Conservation (phyloP, 768 basidiomycete genomes). For the Clavulina sp. region DNA sequence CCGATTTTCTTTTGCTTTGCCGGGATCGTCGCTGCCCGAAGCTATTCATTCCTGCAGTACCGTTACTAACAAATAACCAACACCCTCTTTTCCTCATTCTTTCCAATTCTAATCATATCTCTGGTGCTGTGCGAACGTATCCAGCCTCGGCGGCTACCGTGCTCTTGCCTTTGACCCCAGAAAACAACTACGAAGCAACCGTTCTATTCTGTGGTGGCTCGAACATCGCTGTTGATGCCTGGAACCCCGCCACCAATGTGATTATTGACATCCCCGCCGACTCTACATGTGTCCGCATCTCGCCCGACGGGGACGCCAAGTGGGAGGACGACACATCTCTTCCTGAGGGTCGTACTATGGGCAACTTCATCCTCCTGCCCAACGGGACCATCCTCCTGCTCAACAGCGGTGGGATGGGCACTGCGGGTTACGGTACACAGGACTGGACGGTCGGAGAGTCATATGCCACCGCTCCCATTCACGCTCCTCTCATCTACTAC, state of each 20-base stretch:
- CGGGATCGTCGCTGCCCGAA: too few relatives aligned
- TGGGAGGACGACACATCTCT: conserved; percentile 60
- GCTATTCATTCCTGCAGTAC: too few relatives aligned
- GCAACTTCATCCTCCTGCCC: conserved; percentile 51
- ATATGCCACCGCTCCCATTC: conserved; percentile 47
- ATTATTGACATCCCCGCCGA: conserved; percentile 61
- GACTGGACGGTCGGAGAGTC: conserved; percentile 34
- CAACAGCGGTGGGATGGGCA: conserved; percentile 38
- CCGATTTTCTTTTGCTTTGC: conserved; percentile 10
- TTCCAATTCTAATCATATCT: neutral
- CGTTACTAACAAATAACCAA: too few relatives aligned
- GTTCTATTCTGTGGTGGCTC: conserved; percentile 77
- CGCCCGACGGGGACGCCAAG: conserved; percentile 39
- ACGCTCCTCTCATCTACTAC: conserved; percentile 32
- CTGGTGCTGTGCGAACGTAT: conserved; percentile 11
- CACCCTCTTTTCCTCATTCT: too few relatives aligned
- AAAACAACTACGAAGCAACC: conserved; percentile 70
- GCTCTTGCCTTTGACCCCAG: conserved; percentile 47
- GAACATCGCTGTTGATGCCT: conserved; percentile 10
- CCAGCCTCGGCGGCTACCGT: conserved; percentile 40
- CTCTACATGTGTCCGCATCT: conserved; percentile 51
- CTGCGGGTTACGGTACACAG: conserved; percentile 32
- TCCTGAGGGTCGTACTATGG: conserved; percentile 54
- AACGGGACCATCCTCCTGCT: conserved; percentile 46
- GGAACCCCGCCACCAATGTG: conserved; percentile 33